Base-by-base conservation (phyloP, 495 filamentous ascomycete genomes). In the Neurospora sp. region DNA sequence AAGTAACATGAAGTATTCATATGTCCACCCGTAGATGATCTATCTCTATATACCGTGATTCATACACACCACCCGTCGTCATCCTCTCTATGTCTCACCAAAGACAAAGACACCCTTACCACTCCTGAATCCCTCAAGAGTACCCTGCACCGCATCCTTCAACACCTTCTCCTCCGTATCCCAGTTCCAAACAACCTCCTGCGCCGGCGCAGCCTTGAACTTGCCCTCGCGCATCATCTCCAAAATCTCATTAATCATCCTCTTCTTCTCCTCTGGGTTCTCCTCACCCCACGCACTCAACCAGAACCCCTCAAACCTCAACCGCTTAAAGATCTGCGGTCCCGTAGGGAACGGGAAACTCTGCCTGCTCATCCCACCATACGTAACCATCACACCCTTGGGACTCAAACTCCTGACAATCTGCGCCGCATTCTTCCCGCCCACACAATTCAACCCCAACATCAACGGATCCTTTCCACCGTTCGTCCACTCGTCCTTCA, bases 31-130 rank as follows among this genome's bases (percentile, higher is more conserved):
- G 1, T 37, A 37, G 5, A 2, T 17, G 5, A 8, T 17, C 7
- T 27, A 65, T 31, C 48, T 27, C 48, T 61, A 37, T 31, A 61
- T 35, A 9, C 53, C 6, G 53, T 65, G 14, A 31, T 35, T 35
- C 3, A 65, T 65, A 17, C 14, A 59, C 48, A 65, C 31, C 31
- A 35, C 31, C 31, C 31, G 31, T 35, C 31, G 31, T 35, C 31
- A 35, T 35, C 31, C 31, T 35, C 31, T 35, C 31, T 35, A 35
- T 35, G 31, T 86, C 73, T 86, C 82, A 4, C 78, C 75, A 74
- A 94, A 99, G 12, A 93, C 87, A 81, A 99, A 95, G 14, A 98
- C 83, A 9, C 94, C 93, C 85, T 99, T 99, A 16, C 94, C 96
- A 75, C 86, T 85, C 73, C 92, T 87, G 78, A 90, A 96, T 0